These are phyloP conservation scores for Aspergillus alliaceus DNA, from an alignment of 2,329 filamentous ascomycete species.

Conservation along the genomic window DNA sequence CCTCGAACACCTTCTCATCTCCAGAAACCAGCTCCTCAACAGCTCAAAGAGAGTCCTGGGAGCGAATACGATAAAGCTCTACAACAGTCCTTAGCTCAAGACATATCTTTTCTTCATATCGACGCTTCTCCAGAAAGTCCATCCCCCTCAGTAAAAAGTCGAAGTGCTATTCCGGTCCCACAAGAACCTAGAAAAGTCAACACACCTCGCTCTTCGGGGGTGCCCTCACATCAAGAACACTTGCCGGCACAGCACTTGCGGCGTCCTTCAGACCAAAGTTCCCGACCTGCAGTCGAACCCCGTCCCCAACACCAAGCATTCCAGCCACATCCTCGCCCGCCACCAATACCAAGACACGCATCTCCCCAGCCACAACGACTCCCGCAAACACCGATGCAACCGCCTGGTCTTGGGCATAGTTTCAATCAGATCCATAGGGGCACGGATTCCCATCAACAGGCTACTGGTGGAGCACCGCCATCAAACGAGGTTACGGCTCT, in stretches of 20 bases:
- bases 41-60: conserved; percentile 36
- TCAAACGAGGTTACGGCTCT: conserved; percentile 76
- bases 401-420: conserved; percentile 6
- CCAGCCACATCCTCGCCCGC: conserved; percentile 26
- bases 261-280: conserved; percentile 15
- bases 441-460: conserved; percentile 9
- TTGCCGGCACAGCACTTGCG: conserved; percentile 21
- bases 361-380: conserved; percentile 41
- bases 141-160: conserved; percentile 13
- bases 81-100: conserved; percentile 43
- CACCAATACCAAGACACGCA: conserved; percentile 57
- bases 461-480: conserved; percentile 19
- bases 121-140: conserved; percentile 26
- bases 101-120: conserved; percentile 42
- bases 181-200: conserved; percentile 26
- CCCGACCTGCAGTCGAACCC: conserved; percentile 9
- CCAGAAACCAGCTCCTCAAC: conserved; percentile 39
- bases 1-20: conserved; percentile 51
- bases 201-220: conserved; percentile 31
- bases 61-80: conserved; percentile 43
- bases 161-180: conserved; percentile 12
- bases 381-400: conserved; percentile 8
- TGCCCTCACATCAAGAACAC: conserved; percentile 32
- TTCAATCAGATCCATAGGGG: conserved; percentile 11
- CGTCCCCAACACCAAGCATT: conserved; percentile 7